Conservation (phyloP, 1,284 basidiomycete species). For the Ustilago xerochloae region DNA sequence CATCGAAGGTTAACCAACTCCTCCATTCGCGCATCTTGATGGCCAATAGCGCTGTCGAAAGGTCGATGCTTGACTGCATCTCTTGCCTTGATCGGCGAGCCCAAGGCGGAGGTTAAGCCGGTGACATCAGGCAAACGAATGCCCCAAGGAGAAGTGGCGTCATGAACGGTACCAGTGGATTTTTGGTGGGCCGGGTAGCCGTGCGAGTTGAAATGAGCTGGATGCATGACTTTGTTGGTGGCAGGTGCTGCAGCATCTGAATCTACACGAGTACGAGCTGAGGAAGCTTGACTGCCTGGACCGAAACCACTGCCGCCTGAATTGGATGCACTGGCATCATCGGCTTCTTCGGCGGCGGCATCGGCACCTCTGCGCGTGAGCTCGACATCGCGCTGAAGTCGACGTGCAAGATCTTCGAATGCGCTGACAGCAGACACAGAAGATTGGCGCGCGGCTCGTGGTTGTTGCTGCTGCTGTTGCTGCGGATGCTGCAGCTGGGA, state of each 20-base stretch:
- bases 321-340: slow-evolving; percentile 41
- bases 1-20: slow-evolving; percentile 47
- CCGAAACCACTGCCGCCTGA: slow-evolving; percentile 50
- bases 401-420: slow-evolving; percentile 44
- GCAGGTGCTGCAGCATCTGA: neutral
- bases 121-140: slow-evolving; percentile 53
- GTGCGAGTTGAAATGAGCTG: slow-evolving; percentile 31
- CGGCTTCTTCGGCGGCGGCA: slow-evolving; percentile 25
- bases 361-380: slow-evolving; percentile 16
- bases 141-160: slow-evolving; percentile 27
- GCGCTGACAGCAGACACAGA: slow-evolving; percentile 28
- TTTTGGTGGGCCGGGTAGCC: slow-evolving; percentile 37
- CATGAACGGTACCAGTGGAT: neutral
- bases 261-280: slow-evolving; percentile 44
- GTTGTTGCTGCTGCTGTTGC: slow-evolving; percentile 17
- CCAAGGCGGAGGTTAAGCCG: slow-evolving; percentile 50
- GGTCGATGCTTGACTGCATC: slow-evolving; percentile 42
- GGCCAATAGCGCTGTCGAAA: slow-evolving; percentile 39
- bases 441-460: slow-evolving; percentile 14
- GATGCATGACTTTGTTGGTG: slow-evolving; percentile 13
- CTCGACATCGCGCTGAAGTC: slow-evolving; percentile 44
- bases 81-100: slow-evolving; percentile 46
- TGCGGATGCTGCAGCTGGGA: too few species aligned
- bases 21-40: slow-evolving; percentile 39
- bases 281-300: slow-evolving; percentile 49